A percentile compares a stretch with the other conserved stretches of the same genome.
Evolutionary conservation across 352 stramenopile species (phyloP).

Genomic region (Pythium vanterpoolii): DNA sequence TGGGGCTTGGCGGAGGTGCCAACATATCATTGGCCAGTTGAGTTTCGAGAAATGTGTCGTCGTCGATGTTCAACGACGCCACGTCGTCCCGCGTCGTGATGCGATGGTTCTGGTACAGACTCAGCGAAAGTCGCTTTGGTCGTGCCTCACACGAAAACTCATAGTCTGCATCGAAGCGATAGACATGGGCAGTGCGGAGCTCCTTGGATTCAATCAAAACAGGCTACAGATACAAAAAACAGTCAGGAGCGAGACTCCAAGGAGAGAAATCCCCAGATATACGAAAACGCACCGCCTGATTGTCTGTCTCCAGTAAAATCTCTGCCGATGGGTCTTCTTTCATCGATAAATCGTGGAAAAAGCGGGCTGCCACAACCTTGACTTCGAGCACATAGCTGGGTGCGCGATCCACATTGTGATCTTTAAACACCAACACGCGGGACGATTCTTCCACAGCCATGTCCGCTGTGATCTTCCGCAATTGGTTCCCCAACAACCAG

Average conservation of each 20-base stretch:
- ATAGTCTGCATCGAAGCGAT: conserved; percentile 77
- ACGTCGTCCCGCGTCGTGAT: conserved; percentile 23
- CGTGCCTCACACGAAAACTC: conserved; percentile 66
- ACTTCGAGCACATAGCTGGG: conserved; percentile 80
- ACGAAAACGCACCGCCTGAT: conserved; percentile 36
- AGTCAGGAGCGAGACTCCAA: neutral
- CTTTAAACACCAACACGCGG: conserved; percentile 74
- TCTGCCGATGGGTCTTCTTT: conserved; percentile 58
- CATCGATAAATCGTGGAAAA: conserved; percentile 59
- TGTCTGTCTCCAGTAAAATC: conserved; percentile 63
- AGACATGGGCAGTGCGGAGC: conserved; percentile 73
- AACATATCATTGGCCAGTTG: conserved; percentile 31
- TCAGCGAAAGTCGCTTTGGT: conserved; percentile 67
- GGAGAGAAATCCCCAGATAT: neutral
- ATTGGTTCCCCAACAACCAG: conserved; percentile 65
- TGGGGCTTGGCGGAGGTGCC: conserved; percentile 40
- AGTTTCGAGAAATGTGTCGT: conserved; percentile 44
- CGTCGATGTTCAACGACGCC: conserved; percentile 55
- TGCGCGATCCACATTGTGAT: conserved; percentile 48
- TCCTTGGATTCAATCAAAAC: conserved; percentile 58
- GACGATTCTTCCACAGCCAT: conserved; percentile 80
- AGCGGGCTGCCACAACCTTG: conserved; percentile 73
- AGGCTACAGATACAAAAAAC: conserved; percentile 3
- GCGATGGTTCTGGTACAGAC: conserved; percentile 59
- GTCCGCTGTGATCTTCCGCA: conserved; percentile 63